These are phyloP conservation scores for Bullera alba DNA, from an alignment of 768 basidiomycete species.

Conservation along the genomic window DNA sequence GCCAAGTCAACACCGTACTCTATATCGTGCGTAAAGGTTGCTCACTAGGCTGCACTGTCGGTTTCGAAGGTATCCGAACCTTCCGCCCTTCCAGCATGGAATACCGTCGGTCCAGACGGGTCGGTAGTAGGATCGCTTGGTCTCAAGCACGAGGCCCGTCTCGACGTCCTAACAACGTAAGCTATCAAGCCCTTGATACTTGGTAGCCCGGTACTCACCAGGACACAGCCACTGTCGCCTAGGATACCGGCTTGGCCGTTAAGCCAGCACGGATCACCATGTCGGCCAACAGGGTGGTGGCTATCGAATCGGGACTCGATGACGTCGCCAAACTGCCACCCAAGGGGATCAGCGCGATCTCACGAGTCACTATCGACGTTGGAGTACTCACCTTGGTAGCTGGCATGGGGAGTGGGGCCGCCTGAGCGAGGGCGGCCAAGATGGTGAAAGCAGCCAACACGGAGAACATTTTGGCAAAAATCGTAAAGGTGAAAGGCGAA, in stretches of 20 bases:
- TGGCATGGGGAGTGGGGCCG: constrained; percentile 19
- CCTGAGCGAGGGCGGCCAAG: constrained; percentile 14
- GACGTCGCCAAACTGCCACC: no score
- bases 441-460: constrained; percentile 18
- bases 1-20: not conserved
- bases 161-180: no score
- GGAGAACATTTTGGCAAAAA: constrained; percentile 19
- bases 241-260: no score
- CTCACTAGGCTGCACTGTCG: constrained; percentile 11
- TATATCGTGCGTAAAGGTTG: not conserved
- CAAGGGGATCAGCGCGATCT: not conserved
- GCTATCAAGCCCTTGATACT: no score
- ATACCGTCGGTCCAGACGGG: constrained; percentile 8
- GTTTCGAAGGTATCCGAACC: constrained; percentile 7
- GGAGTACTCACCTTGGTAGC: constrained; percentile 13
- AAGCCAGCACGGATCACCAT: no score
- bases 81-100: constrained; percentile 22
- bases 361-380: not conserved
- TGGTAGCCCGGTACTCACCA: no score
- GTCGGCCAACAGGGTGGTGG: no score
- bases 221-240: no score
- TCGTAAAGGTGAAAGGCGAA: not conserved
- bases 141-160: no score
- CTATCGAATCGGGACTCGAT: no score
- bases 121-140: no score